Percentiles rank a stretch among this genome's conserved stretches.
These are phyloP conservation scores for Elongisporangium anandrum DNA, from an alignment of 352 stramenopile species.

Conservation along the genomic window DNA sequence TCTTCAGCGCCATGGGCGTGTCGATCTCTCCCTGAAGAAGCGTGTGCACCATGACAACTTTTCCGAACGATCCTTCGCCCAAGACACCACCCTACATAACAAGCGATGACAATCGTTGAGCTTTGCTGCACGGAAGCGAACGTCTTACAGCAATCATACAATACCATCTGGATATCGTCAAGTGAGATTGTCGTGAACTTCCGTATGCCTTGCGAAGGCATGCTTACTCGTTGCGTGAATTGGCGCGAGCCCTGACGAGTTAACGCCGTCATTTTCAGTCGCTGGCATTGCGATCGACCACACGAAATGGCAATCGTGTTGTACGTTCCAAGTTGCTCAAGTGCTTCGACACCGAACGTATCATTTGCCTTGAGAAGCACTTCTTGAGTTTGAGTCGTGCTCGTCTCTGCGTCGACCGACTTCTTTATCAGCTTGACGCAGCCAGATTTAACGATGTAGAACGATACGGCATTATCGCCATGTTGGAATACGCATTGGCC, in stretches of 20 bases:
- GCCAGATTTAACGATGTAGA: conserved; percentile 78
- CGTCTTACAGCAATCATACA: background rate
- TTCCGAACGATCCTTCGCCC: conserved; percentile 94
- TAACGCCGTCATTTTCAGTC: conserved; percentile 53
- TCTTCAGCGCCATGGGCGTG: conserved; percentile 87
- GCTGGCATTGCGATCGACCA: conserved; percentile 58
- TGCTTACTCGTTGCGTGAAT: conserved; percentile 61
- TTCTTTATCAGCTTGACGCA: conserved; percentile 71
- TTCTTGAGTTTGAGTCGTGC: conserved; percentile 30
- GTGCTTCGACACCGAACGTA: conserved; percentile 62
- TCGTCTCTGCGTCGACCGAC: conserved; percentile 20
- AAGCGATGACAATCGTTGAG: no score
- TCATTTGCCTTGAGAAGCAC: conserved; percentile 71
- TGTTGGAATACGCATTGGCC: conserved; percentile 56
- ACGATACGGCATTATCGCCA: conserved; percentile 44
- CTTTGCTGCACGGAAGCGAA: no score
- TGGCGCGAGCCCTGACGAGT: conserved; percentile 45
- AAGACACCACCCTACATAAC: conserved; percentile 73
- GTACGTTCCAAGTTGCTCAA: conserved; percentile 49
- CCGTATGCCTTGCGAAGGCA: conserved; percentile 31
- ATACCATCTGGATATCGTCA: conserved; percentile 65
- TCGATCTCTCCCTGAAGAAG: conserved; percentile 48
- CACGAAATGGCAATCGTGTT: conserved; percentile 52
- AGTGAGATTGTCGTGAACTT: conserved; percentile 53
- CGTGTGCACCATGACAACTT: conserved; percentile 90